Conservation (phyloP, 805 yeast genomes). For the Nakazawaea populi region DNA sequence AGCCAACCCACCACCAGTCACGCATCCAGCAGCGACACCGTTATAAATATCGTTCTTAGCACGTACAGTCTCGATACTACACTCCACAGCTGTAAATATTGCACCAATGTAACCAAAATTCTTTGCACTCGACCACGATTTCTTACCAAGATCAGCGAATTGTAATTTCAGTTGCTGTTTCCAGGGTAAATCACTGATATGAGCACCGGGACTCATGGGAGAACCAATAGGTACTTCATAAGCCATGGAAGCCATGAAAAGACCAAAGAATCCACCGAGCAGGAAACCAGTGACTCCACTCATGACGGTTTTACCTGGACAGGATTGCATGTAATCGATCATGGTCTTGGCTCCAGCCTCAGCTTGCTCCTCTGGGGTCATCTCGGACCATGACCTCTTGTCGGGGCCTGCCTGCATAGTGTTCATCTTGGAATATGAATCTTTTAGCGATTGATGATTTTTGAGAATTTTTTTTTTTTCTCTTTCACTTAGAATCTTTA, state of each 20-base stretch:
- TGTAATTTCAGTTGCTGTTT: slow-evolving; percentile 90
- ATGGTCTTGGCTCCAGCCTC: slow-evolving; percentile 82
- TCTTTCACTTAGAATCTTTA: background rate
- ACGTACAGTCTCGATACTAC: slow-evolving; percentile 76
- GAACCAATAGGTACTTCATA: slow-evolving; percentile 75
- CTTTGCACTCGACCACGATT: slow-evolving; percentile 86
- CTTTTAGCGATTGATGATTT: background rate
- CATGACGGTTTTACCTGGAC: slow-evolving; percentile 90
- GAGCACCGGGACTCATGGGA: slow-evolving; percentile 37
- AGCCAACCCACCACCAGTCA: slow-evolving; percentile 95
- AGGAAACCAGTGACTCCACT: slow-evolving; percentile 94
- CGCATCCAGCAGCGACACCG: slow-evolving; percentile 89
- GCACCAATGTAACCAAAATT: slow-evolving; percentile 92
- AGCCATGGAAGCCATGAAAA: slow-evolving; percentile 88
- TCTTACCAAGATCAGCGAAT: slow-evolving; percentile 84
- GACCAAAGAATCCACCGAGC: slow-evolving; percentile 91
- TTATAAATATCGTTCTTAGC: slow-evolving; percentile 91
- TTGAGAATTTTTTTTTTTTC: background rate
- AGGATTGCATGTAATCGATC: slow-evolving; percentile 81
- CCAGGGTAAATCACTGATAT: slow-evolving; percentile 79
- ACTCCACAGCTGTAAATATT: slow-evolving; percentile 89
- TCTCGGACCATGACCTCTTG: slow-evolving; percentile 51
- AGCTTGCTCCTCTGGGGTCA: slow-evolving; percentile 91
- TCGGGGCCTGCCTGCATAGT: slow-evolving; percentile 14
- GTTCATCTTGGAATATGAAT: background rate